Base-by-base conservation (phyloP, 768 basidiomycete genomes). In the Brasilioporus rufonigricans region DNA sequence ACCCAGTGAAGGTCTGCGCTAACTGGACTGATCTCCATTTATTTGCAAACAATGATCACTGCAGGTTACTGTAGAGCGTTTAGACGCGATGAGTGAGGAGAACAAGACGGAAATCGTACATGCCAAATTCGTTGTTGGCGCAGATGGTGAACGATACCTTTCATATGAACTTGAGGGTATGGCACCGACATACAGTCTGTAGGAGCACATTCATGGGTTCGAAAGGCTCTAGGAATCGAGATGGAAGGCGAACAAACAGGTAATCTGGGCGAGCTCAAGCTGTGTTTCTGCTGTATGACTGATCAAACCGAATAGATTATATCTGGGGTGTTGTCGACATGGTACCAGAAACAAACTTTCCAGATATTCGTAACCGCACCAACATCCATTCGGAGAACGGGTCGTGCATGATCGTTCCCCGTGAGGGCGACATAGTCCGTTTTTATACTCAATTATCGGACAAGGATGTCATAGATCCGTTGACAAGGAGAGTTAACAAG, bases 271-370 rank as follows among this genome's bases (percentile, higher is more conserved):
- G 1, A 16, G 7, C 21, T 29, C 44, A 23, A 41, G 18, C 2
- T 40, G 7, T 43, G 4, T 19, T 48, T 50, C 4, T 3, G 9
- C 32, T 26, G 32, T 1, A 27, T 46, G 12, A 8, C 39, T 57
- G 12, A 57, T 38, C 12, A 24, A 41, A 29, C 18, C 18, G 19
- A 44, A 29, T 11, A 71, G 84, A 91, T 48, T 86, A 80, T 53
- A 77, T 92, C 23, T 93, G 91, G 91, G 90, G 91, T 4, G 91
- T 93, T 3, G 71, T 92, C 14, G 91, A 91, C 66, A 73, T 83
- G 52, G 62, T 80, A 19, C 84, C 85, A 0, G 78, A 84, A 18
- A 89, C 87, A 2, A 74, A 89, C 62, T 89, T 91, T 56, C 89
- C 89, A 0, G 88, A 91, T 65, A 84, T 88, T 55, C 82, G 89